Evolutionary conservation across 306 rosid genomes (phyloP).

Genomic region (Quercus dentata): DNA sequence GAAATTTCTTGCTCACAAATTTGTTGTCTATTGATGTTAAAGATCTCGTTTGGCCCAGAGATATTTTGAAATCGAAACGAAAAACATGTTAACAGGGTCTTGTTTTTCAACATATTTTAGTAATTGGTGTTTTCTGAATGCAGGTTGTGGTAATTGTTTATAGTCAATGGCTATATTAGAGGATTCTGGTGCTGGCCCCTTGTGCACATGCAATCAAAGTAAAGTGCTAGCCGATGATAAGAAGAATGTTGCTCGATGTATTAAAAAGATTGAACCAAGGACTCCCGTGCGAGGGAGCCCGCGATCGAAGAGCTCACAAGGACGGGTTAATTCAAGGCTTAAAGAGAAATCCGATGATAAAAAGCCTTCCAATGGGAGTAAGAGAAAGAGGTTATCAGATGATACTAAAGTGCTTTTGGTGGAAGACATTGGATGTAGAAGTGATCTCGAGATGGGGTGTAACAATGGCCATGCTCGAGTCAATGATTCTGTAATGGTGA

Average conservation of each 20-base stretch:
- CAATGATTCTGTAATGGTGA: slow-evolving; percentile 16
- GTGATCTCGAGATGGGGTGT: background rate
- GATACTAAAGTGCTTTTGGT: background rate
- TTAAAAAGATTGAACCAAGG: background rate
- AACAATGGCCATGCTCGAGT: background rate
- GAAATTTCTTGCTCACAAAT: too few species aligned
- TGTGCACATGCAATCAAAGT: too few species aligned
- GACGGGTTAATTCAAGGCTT: slow-evolving; percentile 25
- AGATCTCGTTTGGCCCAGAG: too few species aligned
- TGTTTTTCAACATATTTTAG: background rate
- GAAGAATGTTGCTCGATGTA: background rate
- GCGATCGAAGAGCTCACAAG: background rate
- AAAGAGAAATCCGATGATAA: slow-evolving; percentile 17
- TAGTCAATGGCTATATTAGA: background rate
- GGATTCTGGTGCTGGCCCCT: background rate
- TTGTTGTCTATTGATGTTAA: too few species aligned
- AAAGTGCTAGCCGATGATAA: too few species aligned
- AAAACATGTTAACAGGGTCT: background rate
- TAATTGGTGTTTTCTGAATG: too few species aligned
- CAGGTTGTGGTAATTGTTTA: background rate
- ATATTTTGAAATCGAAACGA: too few species aligned
- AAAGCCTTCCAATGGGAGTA: slow-evolving; percentile 19
- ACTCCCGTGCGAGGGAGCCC: background rate
- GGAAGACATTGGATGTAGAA: background rate
- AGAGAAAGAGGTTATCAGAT: slow-evolving; percentile 1